Evolutionary conservation across 192 early-diverging fungal species (phyloP), one percentile per base, ranked within the genome.

Genomic region (Pilaira anomala): DNA sequence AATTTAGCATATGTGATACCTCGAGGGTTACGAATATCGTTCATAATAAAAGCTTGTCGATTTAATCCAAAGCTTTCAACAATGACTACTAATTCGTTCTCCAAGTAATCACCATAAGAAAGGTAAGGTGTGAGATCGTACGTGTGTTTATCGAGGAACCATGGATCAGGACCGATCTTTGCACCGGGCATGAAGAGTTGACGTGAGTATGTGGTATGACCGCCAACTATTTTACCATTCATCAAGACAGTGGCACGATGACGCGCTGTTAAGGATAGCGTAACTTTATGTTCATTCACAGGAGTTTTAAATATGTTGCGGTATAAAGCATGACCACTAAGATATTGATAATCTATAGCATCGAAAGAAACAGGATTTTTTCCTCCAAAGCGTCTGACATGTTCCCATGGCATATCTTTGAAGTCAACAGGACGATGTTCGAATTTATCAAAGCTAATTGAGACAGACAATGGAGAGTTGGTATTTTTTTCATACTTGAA

Each of bases 21-120:
- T 12, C 91, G 78, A 39, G 87, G 85, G 61, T 86, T 86, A 13
- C 83, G 80, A 25, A 86, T 80, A 69, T 95, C 91, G 68, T 93
- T 87, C 66, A 87, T 74, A 2, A 87, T 75, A 48, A 86, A 80
- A 0, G 89, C 79, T 51, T 89, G 85, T 24, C 89, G 73, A 51
- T 81, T 84, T 50, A 92, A 62, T 0, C 93, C 93, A 65, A 83
- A 90, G 46, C 83, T 89, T 58, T 93, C 91, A 29, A 93, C 82
- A 1, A 91, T 64, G 7, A 92, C 67, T 46, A 89, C 55, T 3
- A 95, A 67, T 29, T 84, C 78, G 63, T 93, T 92, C n/a, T 76
- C 67, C 9, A 70, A 63, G 1, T 77, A 67, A n/a, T 83, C 78
- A 21, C 82, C 64, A 0, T 61, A 60, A 12, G 74, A 60, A 8